Evolutionary conservation across 2,329 filamentous ascomycete species (phyloP).

Genomic region (Hymenoscyphus repandus): DNA sequence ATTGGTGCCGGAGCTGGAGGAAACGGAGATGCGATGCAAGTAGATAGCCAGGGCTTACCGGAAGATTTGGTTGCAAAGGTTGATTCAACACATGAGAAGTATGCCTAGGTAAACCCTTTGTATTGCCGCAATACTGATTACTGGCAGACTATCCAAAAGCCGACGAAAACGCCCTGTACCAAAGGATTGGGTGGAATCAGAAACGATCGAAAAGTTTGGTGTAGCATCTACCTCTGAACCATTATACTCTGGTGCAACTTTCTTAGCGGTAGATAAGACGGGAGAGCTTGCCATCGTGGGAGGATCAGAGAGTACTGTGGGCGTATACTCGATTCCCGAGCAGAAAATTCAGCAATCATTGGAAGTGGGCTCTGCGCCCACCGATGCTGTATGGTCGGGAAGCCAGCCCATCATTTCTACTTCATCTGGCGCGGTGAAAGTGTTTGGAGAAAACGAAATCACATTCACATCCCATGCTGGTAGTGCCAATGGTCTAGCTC

Average conservation of each 20-base stretch:
- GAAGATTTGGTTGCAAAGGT: constrained; percentile 67
- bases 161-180: constrained; percentile 87
- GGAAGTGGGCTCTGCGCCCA: constrained; percentile 44
- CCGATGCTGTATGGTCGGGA: constrained; percentile 48
- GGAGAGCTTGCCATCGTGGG: constrained; percentile 59
- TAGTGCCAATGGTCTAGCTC: constrained; percentile 66
- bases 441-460: constrained; percentile 64
- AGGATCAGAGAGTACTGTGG: constrained; percentile 57
- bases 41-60: constrained; percentile 75
- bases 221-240: constrained; percentile 48
- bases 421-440: constrained; percentile 58
- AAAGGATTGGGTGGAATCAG: constrained; percentile 74
- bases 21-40: constrained; percentile 83
- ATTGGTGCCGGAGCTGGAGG: constrained; percentile 53
- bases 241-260: constrained; percentile 53
- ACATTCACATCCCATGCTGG: constrained; percentile 80
- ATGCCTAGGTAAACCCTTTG: constrained; percentile 34
- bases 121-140: constrained; percentile 13
- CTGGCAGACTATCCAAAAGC: constrained; percentile 69
- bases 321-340: constrained; percentile 73
- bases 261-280: constrained; percentile 51
- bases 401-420: constrained; percentile 28
- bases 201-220: constrained; percentile 60
- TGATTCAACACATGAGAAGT: constrained; percentile 76
- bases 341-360: constrained; percentile 56